Conservation (phyloP, 331 rosid species). For the Acacia pycnantha region DNA sequence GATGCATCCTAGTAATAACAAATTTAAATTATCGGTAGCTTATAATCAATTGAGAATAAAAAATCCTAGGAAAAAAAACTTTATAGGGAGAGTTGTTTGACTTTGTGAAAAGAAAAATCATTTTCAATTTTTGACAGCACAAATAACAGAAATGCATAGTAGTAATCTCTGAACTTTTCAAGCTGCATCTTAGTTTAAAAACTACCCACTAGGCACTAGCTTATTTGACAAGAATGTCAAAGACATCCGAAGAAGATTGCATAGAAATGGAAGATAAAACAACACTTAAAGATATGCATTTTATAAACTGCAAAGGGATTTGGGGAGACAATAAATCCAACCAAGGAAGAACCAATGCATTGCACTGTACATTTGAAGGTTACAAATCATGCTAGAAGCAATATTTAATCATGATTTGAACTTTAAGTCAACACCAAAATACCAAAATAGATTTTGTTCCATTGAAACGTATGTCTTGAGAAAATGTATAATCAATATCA, state of each 20-base stretch:
- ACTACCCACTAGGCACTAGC: neutral
- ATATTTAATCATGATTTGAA: neutral
- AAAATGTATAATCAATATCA: neutral
- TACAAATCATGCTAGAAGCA: neutral
- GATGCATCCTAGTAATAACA: neutral
- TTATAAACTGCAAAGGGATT: neutral
- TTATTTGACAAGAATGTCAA: neutral
- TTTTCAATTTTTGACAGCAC: too few relatives aligned
- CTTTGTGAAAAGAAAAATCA: too few relatives aligned
- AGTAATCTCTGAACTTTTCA: neutral
- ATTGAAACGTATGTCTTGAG: neutral
- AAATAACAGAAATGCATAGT: neutral
- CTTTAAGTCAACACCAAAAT: neutral
- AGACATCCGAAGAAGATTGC: neutral
- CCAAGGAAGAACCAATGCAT: neutral
- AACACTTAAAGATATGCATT: neutral
- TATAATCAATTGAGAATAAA: neutral
- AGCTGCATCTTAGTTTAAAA: neutral
- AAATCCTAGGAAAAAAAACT: neutral
- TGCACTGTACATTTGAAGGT: neutral
- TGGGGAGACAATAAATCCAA: neutral
- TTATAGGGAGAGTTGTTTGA: neutral
- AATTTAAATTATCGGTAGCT: conserved; percentile 15
- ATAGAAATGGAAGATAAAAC: neutral
- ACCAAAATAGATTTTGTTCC: neutral